phyloP scores from a whole-genome alignment of 192 early-diverging fungal species.

The Coemansia sp. region DNA sequence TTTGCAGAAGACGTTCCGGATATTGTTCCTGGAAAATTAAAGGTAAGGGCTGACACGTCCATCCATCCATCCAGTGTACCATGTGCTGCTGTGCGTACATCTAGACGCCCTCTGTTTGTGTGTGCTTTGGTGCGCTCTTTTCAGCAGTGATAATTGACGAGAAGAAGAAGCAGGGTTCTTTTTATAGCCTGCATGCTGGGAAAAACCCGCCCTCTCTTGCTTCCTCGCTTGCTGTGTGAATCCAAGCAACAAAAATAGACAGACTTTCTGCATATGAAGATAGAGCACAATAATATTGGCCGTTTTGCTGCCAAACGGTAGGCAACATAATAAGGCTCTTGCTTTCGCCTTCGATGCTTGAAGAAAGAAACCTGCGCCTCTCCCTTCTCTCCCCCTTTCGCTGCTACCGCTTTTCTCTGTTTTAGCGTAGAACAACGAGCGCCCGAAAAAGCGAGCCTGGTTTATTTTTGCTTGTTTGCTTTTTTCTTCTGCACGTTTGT shows the following conservation, averaged over 20 bases:
- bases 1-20: too few species aligned
- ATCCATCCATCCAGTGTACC: too few species aligned
- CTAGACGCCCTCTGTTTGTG: too few species aligned
- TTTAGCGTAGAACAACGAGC: not conserved
- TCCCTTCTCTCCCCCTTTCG: not conserved
- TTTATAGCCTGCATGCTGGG: not conserved
- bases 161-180: not conserved
- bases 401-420: slow-evolving; percentile 1
- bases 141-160: not conserved
- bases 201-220: too few species aligned
- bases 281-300: too few species aligned
- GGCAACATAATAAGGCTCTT: too few species aligned
- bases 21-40: slow-evolving; percentile 4
- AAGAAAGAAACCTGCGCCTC: not conserved
- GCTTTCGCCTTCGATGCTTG: too few species aligned
- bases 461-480: not conserved
- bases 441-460: slow-evolving; percentile 1
- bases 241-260: not conserved
- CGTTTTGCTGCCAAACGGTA: too few species aligned
- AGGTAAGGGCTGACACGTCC: not conserved
- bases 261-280: not conserved
- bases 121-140: not conserved
- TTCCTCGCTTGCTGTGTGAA: not conserved
- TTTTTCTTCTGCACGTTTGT: not conserved
- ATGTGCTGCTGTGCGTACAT: not conserved